Evolutionary conservation across 1,284 basidiomycete genomes (phyloP), one percentile per base, ranked within the genome.

Genomic region (Papiliotrema terrestris): DNA sequence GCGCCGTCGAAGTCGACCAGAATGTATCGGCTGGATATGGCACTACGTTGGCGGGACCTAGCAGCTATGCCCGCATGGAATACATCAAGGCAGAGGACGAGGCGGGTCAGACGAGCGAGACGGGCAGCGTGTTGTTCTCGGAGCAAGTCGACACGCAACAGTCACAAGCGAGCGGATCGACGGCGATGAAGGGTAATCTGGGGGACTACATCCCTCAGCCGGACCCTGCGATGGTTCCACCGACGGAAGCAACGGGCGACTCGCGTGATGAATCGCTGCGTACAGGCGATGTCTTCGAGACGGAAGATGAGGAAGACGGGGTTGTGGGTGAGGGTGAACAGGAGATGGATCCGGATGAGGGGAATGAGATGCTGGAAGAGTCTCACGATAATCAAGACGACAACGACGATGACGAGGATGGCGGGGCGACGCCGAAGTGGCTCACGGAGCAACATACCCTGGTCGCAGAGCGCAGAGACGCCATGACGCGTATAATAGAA

Each of bases 111-210:
- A 65, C 64, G 29, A 62, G 57, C 50, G 69, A 68, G 44, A 62
- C 56, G 5, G 64, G 58, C 1, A 68, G 67, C 38, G 62, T 72
- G 1, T 57, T 74, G 39, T 74, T 73, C 47, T 74, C 72, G 0
- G 72, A 74, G 44, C 64, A 68, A 26, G 37, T 29, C 3, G 23
- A 36, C 39, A 36, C 26, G 38, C 56, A 42, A 48, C 45, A 49
- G 45, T 25, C 47, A 35, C 25, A 26, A 17, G 51, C n/a, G 19
- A 42, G 25, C 11, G 29, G 20, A 14, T 23, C 43, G 20, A 36
- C 32, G 6, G 44, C 43, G 6, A 49, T 51, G 8, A 26, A 44
- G 42, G 51, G 51, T 20, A 39, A 51, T 45, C 32, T 48, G n/a
- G 41, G 22, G 41, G 56, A 54, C 25, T 39, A 50, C 20, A 17